Evolutionary conservation across 306 rosid genomes (phyloP), one percentile per base, ranked within the genome.

Genomic region (Malus fusca): DNA sequence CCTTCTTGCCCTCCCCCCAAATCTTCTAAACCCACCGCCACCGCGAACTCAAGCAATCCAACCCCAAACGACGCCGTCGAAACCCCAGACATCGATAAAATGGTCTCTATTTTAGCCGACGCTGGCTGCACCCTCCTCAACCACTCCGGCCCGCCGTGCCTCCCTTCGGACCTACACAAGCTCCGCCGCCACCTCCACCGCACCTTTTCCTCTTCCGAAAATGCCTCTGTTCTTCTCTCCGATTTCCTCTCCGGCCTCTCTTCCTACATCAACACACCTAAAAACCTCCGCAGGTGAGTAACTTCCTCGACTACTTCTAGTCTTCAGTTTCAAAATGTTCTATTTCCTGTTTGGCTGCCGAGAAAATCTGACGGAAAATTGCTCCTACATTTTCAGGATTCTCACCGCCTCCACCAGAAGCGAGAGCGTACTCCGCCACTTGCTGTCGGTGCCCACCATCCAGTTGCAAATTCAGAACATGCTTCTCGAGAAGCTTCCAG

Each of bases 401-500:
- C 81, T 83, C 12, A 52, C 35, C 3, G 73, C 73, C 77, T 71
- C 79, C 5, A 26, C 69, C 22, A 73, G 77, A 75, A 80, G 79
- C 62, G 81, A 79, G 73, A 83, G 86, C 72, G 72, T 83, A 52
- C 43, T 72, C 44, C 76, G 83, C 19, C 68, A 83, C 52, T 81
- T 83, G 7, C 25, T 83, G 69, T 81, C 76, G 53, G 84, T 83
- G 12, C 84, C 81, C 0, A 71, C 83, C 19, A 52, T 83, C 55
- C 87, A 83, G 25, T 26, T 79, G 2, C 81, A 83, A 46, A 60
- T 83, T 42, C 87, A 79, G 75, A 42, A 22, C 55, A 46, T 76
- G 79, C 87, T 83, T 18, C 84, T 83, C 26, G 87, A 79, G 81
- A 83, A 83, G 60, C 81, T 83, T 75, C 87, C 87, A 2, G 87